phyloP scores from a whole-genome alignment of 768 basidiomycete species.

The Boletus rubroflammeus region DNA sequence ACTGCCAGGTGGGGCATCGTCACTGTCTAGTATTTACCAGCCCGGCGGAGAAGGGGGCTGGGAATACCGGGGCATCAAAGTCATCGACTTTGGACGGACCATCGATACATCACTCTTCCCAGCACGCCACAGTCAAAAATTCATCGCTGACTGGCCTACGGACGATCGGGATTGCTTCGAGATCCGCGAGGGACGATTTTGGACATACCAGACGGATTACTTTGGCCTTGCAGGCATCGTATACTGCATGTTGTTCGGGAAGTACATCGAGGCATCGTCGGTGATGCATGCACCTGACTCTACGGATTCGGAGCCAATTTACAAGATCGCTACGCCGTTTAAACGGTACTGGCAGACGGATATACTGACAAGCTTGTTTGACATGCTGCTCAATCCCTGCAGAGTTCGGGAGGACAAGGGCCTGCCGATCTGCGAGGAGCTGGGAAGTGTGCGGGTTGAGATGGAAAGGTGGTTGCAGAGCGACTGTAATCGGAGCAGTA shows the following conservation, averaged over 20 bases:
- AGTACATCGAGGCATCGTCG: slow-evolving; percentile 81
- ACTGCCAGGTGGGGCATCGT: slow-evolving; percentile 62
- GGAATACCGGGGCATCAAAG: slow-evolving; percentile 79
- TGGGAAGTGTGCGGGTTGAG: slow-evolving; percentile 61
- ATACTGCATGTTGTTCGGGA: slow-evolving; percentile 95
- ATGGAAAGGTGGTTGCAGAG: slow-evolving; percentile 87
- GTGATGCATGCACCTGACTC: slow-evolving; percentile 37
- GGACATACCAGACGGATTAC: slow-evolving; percentile 97
- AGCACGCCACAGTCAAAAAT: slow-evolving; percentile 57
- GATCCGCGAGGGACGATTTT: slow-evolving; percentile 75
- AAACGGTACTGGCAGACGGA: slow-evolving; percentile 95
- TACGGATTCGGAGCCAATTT: slow-evolving; percentile 35
- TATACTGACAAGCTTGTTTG: slow-evolving; percentile 81
- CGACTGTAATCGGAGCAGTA: slow-evolving; percentile 83
- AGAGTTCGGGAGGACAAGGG: slow-evolving; percentile 50
- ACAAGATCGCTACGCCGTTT: slow-evolving; percentile 72
- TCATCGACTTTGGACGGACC: slow-evolving; percentile 97
- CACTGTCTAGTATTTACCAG: slow-evolving; percentile 76
- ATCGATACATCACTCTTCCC: slow-evolving; percentile 87
- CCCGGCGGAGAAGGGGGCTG: slow-evolving; percentile 80
- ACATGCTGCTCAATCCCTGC: slow-evolving; percentile 79
- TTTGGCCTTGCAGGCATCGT: slow-evolving; percentile 92
- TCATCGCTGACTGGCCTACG: slow-evolving; percentile 81
- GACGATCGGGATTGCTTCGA: slow-evolving; percentile 93
- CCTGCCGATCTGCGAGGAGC: slow-evolving; percentile 70